Base-by-base conservation (phyloP, 31 red algal genomes). In the Endocladia muricata region DNA sequence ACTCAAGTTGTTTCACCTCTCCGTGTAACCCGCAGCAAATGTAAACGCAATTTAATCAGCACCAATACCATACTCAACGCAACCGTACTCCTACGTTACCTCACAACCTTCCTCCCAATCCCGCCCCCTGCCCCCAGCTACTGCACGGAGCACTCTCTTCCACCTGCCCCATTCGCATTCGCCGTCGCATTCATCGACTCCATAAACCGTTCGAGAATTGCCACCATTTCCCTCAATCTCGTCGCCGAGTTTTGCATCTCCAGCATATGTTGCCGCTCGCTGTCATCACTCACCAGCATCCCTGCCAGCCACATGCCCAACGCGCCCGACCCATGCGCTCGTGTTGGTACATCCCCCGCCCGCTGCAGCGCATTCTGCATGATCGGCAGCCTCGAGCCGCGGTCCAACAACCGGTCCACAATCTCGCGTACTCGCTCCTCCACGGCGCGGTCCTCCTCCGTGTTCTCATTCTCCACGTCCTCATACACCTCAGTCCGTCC, bases 241-340 rank as follows among this genome's bases (percentile, higher is more conserved):
- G 41, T 78, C 40, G 51, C 52, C 17, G 72, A 78, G 44, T 78
- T 73, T 29, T 48, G 55, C 43, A 77, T 55, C 49, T 77, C 83
- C 7, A 87, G 49, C 44, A 87, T 68, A 35, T 77, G 47, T 32
- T 78, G 83, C 26, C 83, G 59, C 25, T 87, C 83, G 37, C 49
- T 78, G 31, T 78, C 37, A 34, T 73, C 83, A 29, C 61, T 70
- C 0, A 87, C 83, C 8, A 87, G 42, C 77, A 81, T 76, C 11
- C 77, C 77, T n/a, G 85, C 85, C 6, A 89, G 65, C 85, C 85
- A 89, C 76, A 89, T 73, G n/a, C 85, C 74, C 23, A 89, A 47
- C 8, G 85, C 85, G 21, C n/a, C 85, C 19, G 76, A 35, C 8
- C 85, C 85, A 37, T 74, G 76, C 23, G 56, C 31, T 35, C 66